Percentiles rank a stretch among this genome's conserved stretches.
Evolutionary conservation across 306 rosid genomes (phyloP).

Genomic region (Glycine latifolia): DNA sequence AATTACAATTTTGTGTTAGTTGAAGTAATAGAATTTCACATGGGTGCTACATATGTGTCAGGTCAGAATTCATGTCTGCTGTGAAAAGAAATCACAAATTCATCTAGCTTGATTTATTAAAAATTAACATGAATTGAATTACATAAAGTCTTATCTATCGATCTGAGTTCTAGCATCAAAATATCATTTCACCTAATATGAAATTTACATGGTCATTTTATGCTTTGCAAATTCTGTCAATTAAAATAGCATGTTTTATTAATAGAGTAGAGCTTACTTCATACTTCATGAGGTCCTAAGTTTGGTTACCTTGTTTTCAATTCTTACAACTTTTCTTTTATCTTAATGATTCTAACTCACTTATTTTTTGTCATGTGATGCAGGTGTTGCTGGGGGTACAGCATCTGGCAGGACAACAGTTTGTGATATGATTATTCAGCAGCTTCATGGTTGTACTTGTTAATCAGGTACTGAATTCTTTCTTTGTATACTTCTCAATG

Average conservation of each 20-base stretch:
- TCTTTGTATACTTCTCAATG: neutral
- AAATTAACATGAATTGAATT: slow-evolving; percentile 13
- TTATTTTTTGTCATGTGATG: slow-evolving; percentile 28
- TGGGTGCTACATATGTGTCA: neutral
- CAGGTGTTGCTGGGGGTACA: slow-evolving; percentile 99
- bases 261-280: slow-evolving; percentile 18
- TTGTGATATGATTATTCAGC: slow-evolving; percentile 98
- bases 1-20: slow-evolving; percentile 33
- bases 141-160: slow-evolving; percentile 28
- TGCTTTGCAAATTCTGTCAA: slow-evolving; percentile 11
- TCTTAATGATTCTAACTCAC: slow-evolving; percentile 29
- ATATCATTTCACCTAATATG: slow-evolving; percentile 1
- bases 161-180: neutral
- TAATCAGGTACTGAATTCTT: slow-evolving; percentile 71
- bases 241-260: slow-evolving; percentile 17
- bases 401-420: slow-evolving; percentile 97
- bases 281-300: neutral
- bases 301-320: slow-evolving; percentile 5
- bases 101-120: slow-evolving; percentile 18
- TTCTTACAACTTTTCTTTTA: slow-evolving; percentile 4
- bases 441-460: slow-evolving; percentile 99
- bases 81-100: slow-evolving; percentile 1
- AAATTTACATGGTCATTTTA: neutral
- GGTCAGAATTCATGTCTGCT: neutral
- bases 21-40: neutral